Evolutionary conservation across 1,284 basidiomycete species (phyloP).

Genomic region (Sphagnurus paluster): DNA sequence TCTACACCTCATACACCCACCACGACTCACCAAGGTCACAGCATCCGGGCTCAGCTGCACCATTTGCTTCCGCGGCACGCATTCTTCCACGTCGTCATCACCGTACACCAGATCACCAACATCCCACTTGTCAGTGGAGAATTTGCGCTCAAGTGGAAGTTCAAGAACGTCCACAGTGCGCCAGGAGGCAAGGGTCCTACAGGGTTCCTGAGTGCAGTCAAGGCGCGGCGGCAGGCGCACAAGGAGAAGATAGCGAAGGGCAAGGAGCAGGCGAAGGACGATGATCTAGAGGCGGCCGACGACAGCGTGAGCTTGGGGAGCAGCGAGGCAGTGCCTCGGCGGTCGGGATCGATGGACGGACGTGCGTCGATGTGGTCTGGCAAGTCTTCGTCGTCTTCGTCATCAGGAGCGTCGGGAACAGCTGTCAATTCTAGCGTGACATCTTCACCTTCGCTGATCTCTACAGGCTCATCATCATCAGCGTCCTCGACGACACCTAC

Average conservation of each 20-base stretch:
- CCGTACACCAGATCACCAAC: slow-evolving; percentile 72
- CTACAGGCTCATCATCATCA: slow-evolving; percentile 1
- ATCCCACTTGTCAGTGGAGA: slow-evolving; percentile 77
- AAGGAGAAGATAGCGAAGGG: slow-evolving; percentile 24
- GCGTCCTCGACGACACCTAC: slow-evolving; percentile 4
- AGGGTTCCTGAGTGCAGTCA: slow-evolving; percentile 30
- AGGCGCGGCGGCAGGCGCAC: slow-evolving; percentile 28
- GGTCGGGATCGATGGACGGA: slow-evolving; percentile 11
- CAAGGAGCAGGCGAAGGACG: slow-evolving; percentile 29
- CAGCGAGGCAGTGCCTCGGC: slow-evolving; percentile 3
- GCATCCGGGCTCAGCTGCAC: slow-evolving; percentile 46
- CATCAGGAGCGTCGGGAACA: slow-evolving; percentile 13
- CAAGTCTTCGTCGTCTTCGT: slow-evolving; percentile 15
- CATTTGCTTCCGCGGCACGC: slow-evolving; percentile 60
- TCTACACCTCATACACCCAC: slow-evolving; percentile 13
- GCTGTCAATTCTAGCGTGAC: slow-evolving; percentile 14
- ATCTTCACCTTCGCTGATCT: slow-evolving; percentile 15
- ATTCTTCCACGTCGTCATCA: slow-evolving; percentile 64
- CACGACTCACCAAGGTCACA: slow-evolving; percentile 18
- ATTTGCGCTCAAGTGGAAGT: slow-evolving; percentile 76
- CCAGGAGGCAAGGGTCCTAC: slow-evolving; percentile 34
- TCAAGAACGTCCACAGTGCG: slow-evolving; percentile 59
- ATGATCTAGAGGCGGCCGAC: slow-evolving; percentile 9
- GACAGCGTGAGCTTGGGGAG: slow-evolving; percentile 1
- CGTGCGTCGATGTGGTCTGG: slow-evolving; percentile 16